Conservation (phyloP, 2,329 filamentous ascomycete genomes). For the Cordyceps javanica region DNA sequence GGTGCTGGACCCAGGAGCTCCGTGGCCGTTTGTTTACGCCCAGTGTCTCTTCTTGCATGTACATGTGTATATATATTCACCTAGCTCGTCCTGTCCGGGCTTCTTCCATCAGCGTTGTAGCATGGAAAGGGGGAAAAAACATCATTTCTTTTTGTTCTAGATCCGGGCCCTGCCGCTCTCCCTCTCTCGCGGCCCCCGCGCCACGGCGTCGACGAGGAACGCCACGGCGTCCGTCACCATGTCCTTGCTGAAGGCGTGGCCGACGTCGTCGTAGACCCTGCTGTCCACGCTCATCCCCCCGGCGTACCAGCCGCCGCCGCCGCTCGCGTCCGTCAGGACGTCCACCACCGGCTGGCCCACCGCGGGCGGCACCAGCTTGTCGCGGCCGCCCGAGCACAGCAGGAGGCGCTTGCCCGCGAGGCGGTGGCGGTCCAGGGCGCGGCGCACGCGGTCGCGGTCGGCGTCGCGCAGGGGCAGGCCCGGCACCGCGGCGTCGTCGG, state of each 20-base stretch:
- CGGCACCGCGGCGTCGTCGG: conserved; percentile 30
- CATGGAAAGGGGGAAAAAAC: too few relatives aligned
- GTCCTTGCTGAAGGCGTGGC: conserved; percentile 59
- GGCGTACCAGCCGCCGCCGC: conserved; percentile 40
- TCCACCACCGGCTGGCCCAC: conserved; percentile 54
- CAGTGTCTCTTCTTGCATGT: background rate
- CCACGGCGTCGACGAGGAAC: conserved; percentile 52
- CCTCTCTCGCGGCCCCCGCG: conserved; percentile 21
- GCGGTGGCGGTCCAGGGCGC: conserved; percentile 38
- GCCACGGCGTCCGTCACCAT: conserved; percentile 63
- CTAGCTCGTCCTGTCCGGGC: too few relatives aligned
- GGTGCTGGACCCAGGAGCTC: conserved; percentile 31
- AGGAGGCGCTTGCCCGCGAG: conserved; percentile 59
- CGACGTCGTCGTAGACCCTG: conserved; percentile 60
- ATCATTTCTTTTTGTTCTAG: conserved; percentile 12
- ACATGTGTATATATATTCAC: background rate
- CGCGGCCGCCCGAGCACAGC: conserved; percentile 57
- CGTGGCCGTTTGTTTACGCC: conserved; percentile 34
- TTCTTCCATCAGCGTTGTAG: too few relatives aligned
- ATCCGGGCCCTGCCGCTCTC: conserved; percentile 21
- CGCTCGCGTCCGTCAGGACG: conserved; percentile 52
- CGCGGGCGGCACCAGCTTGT: conserved; percentile 67
- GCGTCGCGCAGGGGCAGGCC: conserved; percentile 24
- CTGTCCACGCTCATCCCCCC: conserved; percentile 55
- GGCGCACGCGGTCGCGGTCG: conserved; percentile 38